Base-by-base conservation (phyloP, 2,329 filamentous ascomycete species). In the Phialophora macrospora region DNA sequence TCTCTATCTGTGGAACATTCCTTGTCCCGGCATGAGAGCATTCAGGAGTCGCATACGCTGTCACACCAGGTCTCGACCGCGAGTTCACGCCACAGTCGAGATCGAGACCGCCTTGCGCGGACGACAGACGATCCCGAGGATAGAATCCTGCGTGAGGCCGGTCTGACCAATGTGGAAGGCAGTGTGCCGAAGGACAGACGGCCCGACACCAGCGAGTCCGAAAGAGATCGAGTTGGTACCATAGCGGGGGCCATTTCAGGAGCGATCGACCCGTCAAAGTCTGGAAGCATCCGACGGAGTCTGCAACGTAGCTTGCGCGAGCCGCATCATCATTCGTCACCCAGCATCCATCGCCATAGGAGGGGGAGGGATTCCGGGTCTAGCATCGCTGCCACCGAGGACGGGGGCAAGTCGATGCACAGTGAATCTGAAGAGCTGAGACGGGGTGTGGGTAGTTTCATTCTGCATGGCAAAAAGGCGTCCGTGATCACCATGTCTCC, bases 391-490 rank as follows among this genome's bases (percentile, higher is more conserved):
- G 79, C 83, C 51, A 79, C 78, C 11, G 85, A 87, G 38, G 85
- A 86, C 20, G 80, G 73, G 56, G 76, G 74, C 74, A 82, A 20
- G 78, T 83, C 73, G 65, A 75, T 68, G 70, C 66, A 68, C 20
- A 65, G 71, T n/a, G 85, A 79, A 81, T 90, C 75, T 44, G 90
- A 92, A 71, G 88, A 90, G 11, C 83, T 99, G 12, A 83, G 90
- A 6, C 88, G 95, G 55, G 90, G 90, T 12, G 87, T 91, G 12
- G 92, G 92, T 4, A 96, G 92, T 73, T 99, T 99, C 77, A 96
- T 95, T 3, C 89, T 99, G 3, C 95, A 99, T 74, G 94, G 95
- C 67, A 99, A 98, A 81, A 98, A 99, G 78, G 95, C 95, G 2
- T 97, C 93, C 0, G 91, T 99, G 63, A 92, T 99, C 71, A 96